A percentile compares a stretch with the other conserved stretches of the same genome.
phyloP scores from a whole-genome alignment of 495 filamentous ascomycete species.

The Annulohypoxylon stygium region DNA sequence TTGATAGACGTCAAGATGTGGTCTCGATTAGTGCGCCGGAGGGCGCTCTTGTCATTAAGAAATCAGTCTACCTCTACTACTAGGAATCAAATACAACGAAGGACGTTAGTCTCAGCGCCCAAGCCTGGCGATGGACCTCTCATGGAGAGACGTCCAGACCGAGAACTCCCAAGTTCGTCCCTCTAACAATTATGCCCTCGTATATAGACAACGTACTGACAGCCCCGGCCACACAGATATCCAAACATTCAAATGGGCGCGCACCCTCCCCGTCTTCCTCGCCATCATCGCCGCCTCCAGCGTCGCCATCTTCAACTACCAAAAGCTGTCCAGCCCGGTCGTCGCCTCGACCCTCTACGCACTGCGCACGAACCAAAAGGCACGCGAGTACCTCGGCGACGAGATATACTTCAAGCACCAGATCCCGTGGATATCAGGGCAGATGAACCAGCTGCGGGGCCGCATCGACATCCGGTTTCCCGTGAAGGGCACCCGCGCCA shows the following conservation, averaged over 20 bases:
- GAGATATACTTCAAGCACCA: conserved; percentile 91
- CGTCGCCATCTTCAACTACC: conserved; percentile 97
- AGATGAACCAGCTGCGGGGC: conserved; percentile 94
- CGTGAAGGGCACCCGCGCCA: conserved; percentile 83
- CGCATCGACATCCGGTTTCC: conserved; percentile 87
- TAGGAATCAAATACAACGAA: conserved; percentile 47
- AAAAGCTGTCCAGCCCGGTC: conserved; percentile 85
- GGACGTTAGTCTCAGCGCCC: conserved; percentile 60
- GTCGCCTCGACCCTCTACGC: conserved; percentile 90
- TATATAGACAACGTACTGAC: background rate
- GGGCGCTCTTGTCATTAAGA: conserved; percentile 42
- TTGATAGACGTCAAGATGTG: conserved; percentile 50
- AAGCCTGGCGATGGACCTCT: conserved; percentile 74
- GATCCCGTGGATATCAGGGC: conserved; percentile 93
- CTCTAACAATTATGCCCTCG: background rate
- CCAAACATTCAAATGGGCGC: conserved; percentile 58
- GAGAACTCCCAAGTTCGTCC: conserved; percentile 75
- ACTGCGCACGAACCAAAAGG: conserved; percentile 80
- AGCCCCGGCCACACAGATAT: conserved; percentile 37
- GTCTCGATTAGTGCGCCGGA: conserved; percentile 54
- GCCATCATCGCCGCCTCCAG: conserved; percentile 72
- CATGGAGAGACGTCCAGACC: conserved; percentile 82
- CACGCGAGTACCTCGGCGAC: conserved; percentile 83
- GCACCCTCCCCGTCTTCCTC: conserved; percentile 68
- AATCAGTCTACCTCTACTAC: conserved; percentile 26